These are phyloP conservation scores for Alternaria tenuissima DNA, from an alignment of 2,329 filamentous ascomycete species.

Conservation along the genomic window DNA sequence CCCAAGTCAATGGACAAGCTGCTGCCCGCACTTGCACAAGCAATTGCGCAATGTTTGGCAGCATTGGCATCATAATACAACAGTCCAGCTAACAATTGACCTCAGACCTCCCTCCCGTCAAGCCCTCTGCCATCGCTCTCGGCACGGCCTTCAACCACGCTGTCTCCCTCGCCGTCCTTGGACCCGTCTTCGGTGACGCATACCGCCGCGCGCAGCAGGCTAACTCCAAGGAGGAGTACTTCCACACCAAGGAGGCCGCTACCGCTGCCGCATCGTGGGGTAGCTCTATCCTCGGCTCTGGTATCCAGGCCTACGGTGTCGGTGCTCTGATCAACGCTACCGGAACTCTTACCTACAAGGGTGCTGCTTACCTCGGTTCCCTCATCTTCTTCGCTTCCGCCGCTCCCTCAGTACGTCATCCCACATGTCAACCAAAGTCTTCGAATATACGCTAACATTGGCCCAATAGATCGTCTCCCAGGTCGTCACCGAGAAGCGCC, in stretches of 20 bases:
- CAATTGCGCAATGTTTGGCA: slow-evolving; percentile 20
- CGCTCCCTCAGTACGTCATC: slow-evolving; percentile 77
- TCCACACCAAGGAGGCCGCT: slow-evolving; percentile 90
- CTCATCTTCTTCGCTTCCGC: slow-evolving; percentile 92
- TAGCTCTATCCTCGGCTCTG: slow-evolving; percentile 87
- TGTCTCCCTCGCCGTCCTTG: slow-evolving; percentile 84
- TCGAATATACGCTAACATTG: slow-evolving; percentile 27
- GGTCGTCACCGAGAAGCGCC: slow-evolving; percentile 88
- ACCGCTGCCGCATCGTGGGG: slow-evolving; percentile 89
- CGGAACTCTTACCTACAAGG: slow-evolving; percentile 95
- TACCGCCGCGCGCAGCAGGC: slow-evolving; percentile 91
- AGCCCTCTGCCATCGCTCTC: slow-evolving; percentile 96
- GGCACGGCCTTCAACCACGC: slow-evolving; percentile 96
- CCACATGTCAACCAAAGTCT: background rate
- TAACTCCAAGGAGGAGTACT: slow-evolving; percentile 96
- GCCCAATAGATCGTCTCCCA: slow-evolving; percentile 78
- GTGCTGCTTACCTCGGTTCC: slow-evolving; percentile 88
- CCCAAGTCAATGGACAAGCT: background rate
- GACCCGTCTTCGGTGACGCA: slow-evolving; percentile 90
- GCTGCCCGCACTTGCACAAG: slow-evolving; percentile 10
- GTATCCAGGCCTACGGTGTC: slow-evolving; percentile 87
- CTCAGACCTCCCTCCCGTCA: slow-evolving; percentile 79
- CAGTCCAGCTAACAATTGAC: slow-evolving; percentile 26
- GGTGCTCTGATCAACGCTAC: slow-evolving; percentile 89
- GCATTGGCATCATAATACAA: slow-evolving; percentile 11